Base-by-base conservation (phyloP, 371 early-diverging fungal species). In the Mortierella sp. region DNA sequence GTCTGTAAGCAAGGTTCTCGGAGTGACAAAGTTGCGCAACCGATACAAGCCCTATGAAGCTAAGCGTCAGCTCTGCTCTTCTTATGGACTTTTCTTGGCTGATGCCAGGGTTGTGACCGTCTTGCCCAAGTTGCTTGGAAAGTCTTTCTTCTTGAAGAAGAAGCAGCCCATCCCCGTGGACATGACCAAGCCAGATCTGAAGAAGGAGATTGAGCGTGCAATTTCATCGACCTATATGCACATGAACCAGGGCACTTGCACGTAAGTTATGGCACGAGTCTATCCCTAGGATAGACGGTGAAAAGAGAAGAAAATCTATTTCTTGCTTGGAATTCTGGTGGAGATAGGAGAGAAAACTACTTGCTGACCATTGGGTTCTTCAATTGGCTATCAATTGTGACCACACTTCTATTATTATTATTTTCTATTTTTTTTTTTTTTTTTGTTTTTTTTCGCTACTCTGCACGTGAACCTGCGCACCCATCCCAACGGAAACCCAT, bases 81-180 rank as follows among this genome's bases (percentile, higher is more conserved):
- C 88, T 4, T 97, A 93, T 72, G 93, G 93, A 57, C 82, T 96
- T 75, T 97, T 98, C 75, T 72, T 96, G 60, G 90, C 95, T 4
- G 98, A 97, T 85, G 92, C 92, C 21, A 87, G 93, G 4, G 84
- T 97, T 19, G 60, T 94, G 19, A 83, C 86, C 44, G 79, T 90
- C 15, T 83, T 98, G 65, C 94, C 96, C 12, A 87, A 89, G 66
- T 53, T 93, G n/a, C 76, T 98, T 43, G 97, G 97, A 16, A 94
- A 92, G 80, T 87, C 90, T 64, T 94, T 97, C 66, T 97, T 93
- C 75, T 81, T 87, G 72, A 91, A 91, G 82, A 94, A 95, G 87
- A 96, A 93, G 93, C 92, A 91, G 52, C 97, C 97, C 4, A 89
- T 90, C 18, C 92, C 95, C 0, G 90, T 98, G 14, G 86, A 94